Evolutionary conservation across 2,329 filamentous ascomycete genomes (phyloP), one percentile per base, ranked within the genome.

Genomic region (Clonostachys solani): DNA sequence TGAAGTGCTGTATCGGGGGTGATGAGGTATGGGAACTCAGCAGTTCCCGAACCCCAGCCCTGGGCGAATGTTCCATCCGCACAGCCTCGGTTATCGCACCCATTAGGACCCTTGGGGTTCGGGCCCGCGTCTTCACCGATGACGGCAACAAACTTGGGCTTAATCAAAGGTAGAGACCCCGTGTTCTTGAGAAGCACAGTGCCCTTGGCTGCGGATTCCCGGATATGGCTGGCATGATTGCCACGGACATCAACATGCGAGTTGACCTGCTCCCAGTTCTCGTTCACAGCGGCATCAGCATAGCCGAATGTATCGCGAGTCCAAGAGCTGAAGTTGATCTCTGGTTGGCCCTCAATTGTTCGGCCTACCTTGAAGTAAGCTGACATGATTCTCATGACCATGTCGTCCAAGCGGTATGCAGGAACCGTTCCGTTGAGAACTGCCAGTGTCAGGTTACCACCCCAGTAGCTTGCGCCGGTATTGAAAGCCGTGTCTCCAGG

Each of bases 111-210:
- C 18, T 74, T 75, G 0, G 78, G 74, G 60, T 88, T 92, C 15
- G 84, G 75, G 1, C 87, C 87, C 15, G 91, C 87, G 64, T 97
- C 92, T 45, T 89, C 84, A 17, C 92, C 92, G 56, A 96, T 80
- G 46, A 91, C 82, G 16, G 81, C 87, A 29, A 92, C 70, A 57
- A 88, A 87, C 59, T 80, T 85, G 55, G 92, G 88, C 61, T 84
- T 83, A 49, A 81, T 84, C n/a, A 96, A 75, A 0, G 92, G 92
- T 33, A 97, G 73, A 3, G 77, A 75, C 13, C 84, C 83, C 9
- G 74, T 73, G 67, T 97, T 96, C 78, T 97, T 99, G 53, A 99
- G 74, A 12, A 99, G 74, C 7, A 99, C 91, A 3, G 86, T 91
- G 15, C 88, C 90, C 64, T 88, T 87, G 44, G 87, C 85, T 13